Evolutionary conservation across 2,329 filamentous ascomycete genomes (phyloP).

Genomic region (Calonectria ilicicola): DNA sequence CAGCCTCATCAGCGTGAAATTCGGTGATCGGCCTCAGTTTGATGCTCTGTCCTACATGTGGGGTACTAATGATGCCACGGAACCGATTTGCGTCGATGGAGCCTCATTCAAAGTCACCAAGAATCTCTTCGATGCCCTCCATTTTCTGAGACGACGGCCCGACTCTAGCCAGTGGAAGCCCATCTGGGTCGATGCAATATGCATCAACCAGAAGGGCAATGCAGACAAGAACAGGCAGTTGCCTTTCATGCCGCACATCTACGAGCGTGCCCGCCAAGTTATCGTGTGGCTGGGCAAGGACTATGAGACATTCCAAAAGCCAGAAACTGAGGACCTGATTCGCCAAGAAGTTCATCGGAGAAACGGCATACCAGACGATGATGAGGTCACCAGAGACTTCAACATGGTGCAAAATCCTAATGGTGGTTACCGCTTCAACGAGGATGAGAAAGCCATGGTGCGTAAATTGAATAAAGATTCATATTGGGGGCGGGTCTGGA

Average conservation of each 20-base stretch:
- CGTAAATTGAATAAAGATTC: not conserved
- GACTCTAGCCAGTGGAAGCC: not conserved
- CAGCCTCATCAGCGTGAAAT: not conserved
- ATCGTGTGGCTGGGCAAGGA: not conserved
- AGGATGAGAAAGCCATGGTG: not conserved
- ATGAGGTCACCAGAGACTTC: not conserved
- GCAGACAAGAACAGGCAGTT: not conserved
- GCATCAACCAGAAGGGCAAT: not conserved
- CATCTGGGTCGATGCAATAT: not conserved
- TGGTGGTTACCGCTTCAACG: not conserved
- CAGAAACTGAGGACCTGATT: not conserved
- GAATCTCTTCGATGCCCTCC: not conserved
- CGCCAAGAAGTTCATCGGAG: not conserved
- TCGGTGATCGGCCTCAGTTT: not conserved
- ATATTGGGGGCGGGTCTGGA: not conserved
- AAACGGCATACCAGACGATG: not conserved
- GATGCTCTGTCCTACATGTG: not conserved
- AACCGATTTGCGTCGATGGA: not conserved
- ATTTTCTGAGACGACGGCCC: not conserved
- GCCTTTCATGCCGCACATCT: not conserved
- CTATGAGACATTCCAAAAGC: not conserved
- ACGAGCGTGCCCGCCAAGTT: not conserved
- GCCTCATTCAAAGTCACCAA: not conserved
- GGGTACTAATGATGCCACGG: not conserved
- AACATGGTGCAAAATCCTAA: not conserved